phyloP scores from a whole-genome alignment of 2,329 filamentous ascomycete genomes.

The Cladosporium sp. region DNA sequence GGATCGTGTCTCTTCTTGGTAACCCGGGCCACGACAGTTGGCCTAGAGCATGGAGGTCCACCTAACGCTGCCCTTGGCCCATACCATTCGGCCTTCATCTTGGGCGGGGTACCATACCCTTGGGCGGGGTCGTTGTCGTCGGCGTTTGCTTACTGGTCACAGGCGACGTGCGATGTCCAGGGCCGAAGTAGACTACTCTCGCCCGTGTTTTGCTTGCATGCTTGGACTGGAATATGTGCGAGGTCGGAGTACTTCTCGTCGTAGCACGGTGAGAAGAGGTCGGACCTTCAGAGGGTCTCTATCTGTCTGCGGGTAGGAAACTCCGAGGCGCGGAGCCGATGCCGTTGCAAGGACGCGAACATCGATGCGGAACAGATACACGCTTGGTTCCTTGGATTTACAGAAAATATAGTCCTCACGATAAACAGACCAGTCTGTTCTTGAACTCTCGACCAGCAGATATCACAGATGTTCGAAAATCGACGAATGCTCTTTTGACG shows the following conservation, averaged over 20 bases:
- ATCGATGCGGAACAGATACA: neutral
- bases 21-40: neutral
- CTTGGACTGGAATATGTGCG: neutral
- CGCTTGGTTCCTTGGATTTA: neutral
- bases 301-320: too few species aligned
- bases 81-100: neutral
- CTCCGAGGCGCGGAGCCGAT: neutral
- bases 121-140: neutral
- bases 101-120: neutral
- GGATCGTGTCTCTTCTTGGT: neutral
- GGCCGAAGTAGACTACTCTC: neutral
- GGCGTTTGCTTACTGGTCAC: neutral
- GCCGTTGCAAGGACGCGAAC: neutral
- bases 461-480: neutral
- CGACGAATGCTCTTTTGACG: rapidly evolving
- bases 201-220: neutral
- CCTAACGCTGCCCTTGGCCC: neutral
- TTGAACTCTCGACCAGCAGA: too few species aligned
- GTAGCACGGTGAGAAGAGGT: neutral
- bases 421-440: neutral
- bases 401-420: neutral
- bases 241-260: neutral
- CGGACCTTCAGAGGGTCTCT: too few species aligned
- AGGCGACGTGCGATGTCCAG: constrained; percentile 4
- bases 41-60: neutral